Conservation (phyloP, 495 filamentous ascomycete species). For the Cudoniella acicularis region DNA sequence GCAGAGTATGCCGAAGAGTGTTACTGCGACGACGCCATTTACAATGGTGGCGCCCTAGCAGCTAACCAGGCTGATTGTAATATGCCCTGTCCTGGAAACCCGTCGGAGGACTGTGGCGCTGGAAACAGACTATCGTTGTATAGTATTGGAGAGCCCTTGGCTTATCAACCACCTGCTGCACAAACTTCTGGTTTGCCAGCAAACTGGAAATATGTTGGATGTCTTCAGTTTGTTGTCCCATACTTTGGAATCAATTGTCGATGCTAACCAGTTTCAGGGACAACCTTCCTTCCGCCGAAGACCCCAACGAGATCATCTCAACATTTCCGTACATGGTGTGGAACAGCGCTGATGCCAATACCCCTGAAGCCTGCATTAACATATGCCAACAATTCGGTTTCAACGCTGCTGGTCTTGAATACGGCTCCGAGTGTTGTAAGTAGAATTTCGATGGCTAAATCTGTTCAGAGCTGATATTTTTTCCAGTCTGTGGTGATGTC, state of each 20-base stretch:
- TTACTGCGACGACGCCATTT: slow-evolving; percentile 22
- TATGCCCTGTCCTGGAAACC: slow-evolving; percentile 52
- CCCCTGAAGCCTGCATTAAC: slow-evolving; percentile 32
- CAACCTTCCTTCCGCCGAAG: slow-evolving; percentile 9
- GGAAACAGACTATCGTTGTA: slow-evolving; percentile 35
- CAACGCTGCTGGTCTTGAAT: slow-evolving; percentile 41
- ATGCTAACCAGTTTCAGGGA: no score
- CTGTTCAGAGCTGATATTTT: no score
- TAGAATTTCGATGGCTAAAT: neutral
- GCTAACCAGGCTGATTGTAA: slow-evolving; percentile 44
- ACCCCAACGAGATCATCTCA: neutral
- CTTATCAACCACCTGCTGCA: slow-evolving; percentile 1
- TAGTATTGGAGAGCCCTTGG: neutral
- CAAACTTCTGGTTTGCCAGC: slow-evolving; percentile 8
- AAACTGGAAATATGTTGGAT: slow-evolving; percentile 11
- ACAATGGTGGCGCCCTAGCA: slow-evolving; percentile 34
- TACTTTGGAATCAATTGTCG: no score
- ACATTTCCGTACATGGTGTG: slow-evolving; percentile 14
- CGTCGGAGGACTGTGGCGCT: slow-evolving; percentile 53
- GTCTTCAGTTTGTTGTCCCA: neutral
- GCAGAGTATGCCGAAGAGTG: slow-evolving; percentile 43
- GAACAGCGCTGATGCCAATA: slow-evolving; percentile 18
- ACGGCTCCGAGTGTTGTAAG: slow-evolving; percentile 34
- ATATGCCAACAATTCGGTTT: slow-evolving; percentile 37
- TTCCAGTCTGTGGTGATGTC: slow-evolving; percentile 14